Evolutionary conservation across 2,329 filamentous ascomycete species (phyloP), one percentile per base, ranked within the genome.

Genomic region (Clonostachys sp.): DNA sequence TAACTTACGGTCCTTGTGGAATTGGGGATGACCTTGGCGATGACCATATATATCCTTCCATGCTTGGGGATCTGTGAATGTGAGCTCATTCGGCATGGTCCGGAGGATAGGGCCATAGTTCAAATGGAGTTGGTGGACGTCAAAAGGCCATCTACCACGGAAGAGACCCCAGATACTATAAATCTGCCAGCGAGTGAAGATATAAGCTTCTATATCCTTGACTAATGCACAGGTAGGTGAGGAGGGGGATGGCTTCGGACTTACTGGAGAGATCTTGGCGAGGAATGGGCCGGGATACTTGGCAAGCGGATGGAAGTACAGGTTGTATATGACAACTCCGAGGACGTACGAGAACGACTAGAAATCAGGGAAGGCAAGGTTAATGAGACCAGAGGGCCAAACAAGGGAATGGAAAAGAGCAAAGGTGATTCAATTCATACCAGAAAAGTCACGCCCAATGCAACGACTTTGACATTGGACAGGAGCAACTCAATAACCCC

Each of bases 31-130:
- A 16, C 53, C 52, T 35, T 55, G 53, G 10, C 52, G 48, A 45
- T 57, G 55, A 24, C 63, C 65, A 45, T 72, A 72, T n/a, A 73
- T 73, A 30, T 68, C 65, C 49, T 64, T 66, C 65, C 64, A 72
- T 4, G 64, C 65, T 10, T 61, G 48, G 3, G 60, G 41, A 12
- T 61, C 62, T 13, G 59, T 61, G 50, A 71, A 72, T 5, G 67
- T 63, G 3, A 76, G 61, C 34, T 65, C 58, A 33, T 65, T 64
- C 2, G 72, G 71, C 3, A 59, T 62, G 20, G 67, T 62, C 3
- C 73, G 67, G 12, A 76, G 60, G 5, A 74, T 59, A 38, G 60
- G 53, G n/a, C 61, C 60, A 45, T 62, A 62, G 48, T 56, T 54
- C 17, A 57, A 49, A 20, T 61, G 61, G 16, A 59, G 52, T 17